Conservation (phyloP, 805 yeast genomes). For the Lipomyces japonicus region DNA sequence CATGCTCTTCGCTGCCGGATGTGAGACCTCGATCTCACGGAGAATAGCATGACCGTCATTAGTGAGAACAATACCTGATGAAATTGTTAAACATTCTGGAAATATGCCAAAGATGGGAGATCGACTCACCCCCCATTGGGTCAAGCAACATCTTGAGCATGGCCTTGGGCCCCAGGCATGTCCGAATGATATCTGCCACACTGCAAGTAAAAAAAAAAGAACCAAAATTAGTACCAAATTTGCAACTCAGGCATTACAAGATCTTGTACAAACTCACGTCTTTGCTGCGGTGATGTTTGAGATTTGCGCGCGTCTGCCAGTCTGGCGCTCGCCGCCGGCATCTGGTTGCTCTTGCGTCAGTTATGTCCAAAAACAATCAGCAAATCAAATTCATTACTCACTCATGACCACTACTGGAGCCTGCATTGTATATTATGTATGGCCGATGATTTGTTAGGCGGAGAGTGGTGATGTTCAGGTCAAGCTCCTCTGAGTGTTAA, state of each 20-base stretch:
- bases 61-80: conserved; percentile 82
- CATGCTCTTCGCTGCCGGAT: conserved; percentile 99
- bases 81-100: background rate
- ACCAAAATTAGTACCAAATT: background rate
- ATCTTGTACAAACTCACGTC: conserved; percentile 56
- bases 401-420: conserved; percentile 81
- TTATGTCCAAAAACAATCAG: background rate
- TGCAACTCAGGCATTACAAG: too few species aligned
- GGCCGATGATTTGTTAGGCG: background rate
- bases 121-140: conserved; percentile 60
- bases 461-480: background rate
- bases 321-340: conserved; percentile 71
- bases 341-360: too few species aligned
- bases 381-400: conserved; percentile 32
- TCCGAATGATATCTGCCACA: conserved; percentile 94
- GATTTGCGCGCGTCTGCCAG: conserved; percentile 95
- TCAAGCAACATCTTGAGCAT: conserved; percentile 97
- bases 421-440: conserved; percentile 49
- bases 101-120: background rate
- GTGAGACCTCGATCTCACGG: conserved; percentile 90
- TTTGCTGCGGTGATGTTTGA: conserved; percentile 99
- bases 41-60: conserved; percentile 98
- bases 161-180: conserved; percentile 98
- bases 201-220: conserved; percentile 14
- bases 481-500: too few species aligned